Percentiles rank a stretch among this genome's conserved stretches.
phyloP scores from a whole-genome alignment of 2,329 filamentous ascomycete species.

The Fusarium newnesense region DNA sequence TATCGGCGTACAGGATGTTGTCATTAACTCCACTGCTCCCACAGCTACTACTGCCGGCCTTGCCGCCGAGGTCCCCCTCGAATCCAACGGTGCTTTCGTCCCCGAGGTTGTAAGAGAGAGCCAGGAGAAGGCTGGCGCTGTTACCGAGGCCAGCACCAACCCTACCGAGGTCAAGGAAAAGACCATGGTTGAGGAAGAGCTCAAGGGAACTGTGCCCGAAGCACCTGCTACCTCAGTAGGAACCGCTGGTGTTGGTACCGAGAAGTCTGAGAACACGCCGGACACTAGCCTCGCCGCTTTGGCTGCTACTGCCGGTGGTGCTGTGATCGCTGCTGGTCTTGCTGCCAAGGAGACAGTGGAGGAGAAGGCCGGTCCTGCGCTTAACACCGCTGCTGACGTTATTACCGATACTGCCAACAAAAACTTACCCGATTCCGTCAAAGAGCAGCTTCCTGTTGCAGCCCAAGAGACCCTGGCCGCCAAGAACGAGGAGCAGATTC shows the following conservation, averaged over 20 bases:
- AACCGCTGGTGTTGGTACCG: slow-evolving; percentile 61
- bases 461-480: slow-evolving; percentile 60
- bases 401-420: slow-evolving; percentile 56
- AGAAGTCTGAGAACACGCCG: slow-evolving; percentile 60
- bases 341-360: slow-evolving; percentile 49
- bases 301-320: slow-evolving; percentile 48
- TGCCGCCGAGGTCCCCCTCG: slow-evolving; percentile 74
- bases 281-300: slow-evolving; percentile 54
- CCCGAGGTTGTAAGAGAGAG: slow-evolving; percentile 73
- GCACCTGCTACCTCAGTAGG: slow-evolving; percentile 68
- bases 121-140: slow-evolving; percentile 71
- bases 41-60: slow-evolving; percentile 74
- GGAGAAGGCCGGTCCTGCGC: slow-evolving; percentile 52
- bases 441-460: slow-evolving; percentile 60
- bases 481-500: slow-evolving; percentile 55
- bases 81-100: slow-evolving; percentile 55
- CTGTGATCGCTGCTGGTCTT: slow-evolving; percentile 45
- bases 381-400: slow-evolving; percentile 49
- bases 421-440: slow-evolving; percentile 64
- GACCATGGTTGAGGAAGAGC: slow-evolving; percentile 75
- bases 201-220: slow-evolving; percentile 73
- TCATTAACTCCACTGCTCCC: slow-evolving; percentile 64
- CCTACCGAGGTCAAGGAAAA: slow-evolving; percentile 76
- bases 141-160: slow-evolving; percentile 75
- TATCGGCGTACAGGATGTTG: slow-evolving; percentile 52